Evolutionary conservation across 2,329 filamentous ascomycete species (phyloP).

Genomic region (Cladosporium phlei): DNA sequence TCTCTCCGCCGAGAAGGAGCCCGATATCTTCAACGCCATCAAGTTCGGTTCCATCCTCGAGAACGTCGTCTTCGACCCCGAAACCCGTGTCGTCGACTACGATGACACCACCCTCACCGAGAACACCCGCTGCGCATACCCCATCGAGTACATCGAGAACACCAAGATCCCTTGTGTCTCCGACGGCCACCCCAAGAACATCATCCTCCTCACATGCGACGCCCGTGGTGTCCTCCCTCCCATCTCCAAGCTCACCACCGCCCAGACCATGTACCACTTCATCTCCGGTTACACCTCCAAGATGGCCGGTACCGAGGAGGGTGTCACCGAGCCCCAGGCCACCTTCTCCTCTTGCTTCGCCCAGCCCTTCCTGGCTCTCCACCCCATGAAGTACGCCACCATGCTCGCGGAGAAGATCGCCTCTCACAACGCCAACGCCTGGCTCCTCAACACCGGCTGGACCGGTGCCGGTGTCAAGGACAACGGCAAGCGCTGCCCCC

Average conservation of each 20-base stretch:
- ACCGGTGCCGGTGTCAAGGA: conserved; percentile 86
- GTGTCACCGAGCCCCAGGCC: conserved; percentile 92
- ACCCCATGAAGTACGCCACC: conserved; percentile 97
- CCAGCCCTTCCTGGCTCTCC: conserved; percentile 95
- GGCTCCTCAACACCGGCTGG: conserved; percentile 98
- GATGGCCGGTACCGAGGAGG: conserved; percentile 98
- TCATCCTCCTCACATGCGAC: conserved; percentile 96
- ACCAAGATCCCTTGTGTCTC: conserved; percentile 97
- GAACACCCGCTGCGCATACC: conserved; percentile 97
- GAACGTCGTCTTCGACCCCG: conserved; percentile 95
- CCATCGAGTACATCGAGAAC: conserved; percentile 98
- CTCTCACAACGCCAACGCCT: conserved; percentile 89
- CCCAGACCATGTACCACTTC: conserved; percentile 99
- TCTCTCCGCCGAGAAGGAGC: conserved; percentile 96
- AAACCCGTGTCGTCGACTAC: conserved; percentile 87
- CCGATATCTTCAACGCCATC: conserved; percentile 95
- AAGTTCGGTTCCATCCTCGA: conserved; percentile 95
- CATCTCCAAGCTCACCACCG: conserved; percentile 90
- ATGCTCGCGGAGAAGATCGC: conserved; percentile 99
- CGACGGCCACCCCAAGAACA: conserved; percentile 85
- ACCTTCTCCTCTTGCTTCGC: conserved; percentile 99
- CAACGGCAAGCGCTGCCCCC: conserved; percentile 90
- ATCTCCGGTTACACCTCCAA: conserved; percentile 99
- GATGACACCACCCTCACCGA: conserved; percentile 92
- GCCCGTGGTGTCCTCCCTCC: conserved; percentile 94